Evolutionary conservation across 306 rosid genomes (phyloP).

Genomic region (Rosa persica): DNA sequence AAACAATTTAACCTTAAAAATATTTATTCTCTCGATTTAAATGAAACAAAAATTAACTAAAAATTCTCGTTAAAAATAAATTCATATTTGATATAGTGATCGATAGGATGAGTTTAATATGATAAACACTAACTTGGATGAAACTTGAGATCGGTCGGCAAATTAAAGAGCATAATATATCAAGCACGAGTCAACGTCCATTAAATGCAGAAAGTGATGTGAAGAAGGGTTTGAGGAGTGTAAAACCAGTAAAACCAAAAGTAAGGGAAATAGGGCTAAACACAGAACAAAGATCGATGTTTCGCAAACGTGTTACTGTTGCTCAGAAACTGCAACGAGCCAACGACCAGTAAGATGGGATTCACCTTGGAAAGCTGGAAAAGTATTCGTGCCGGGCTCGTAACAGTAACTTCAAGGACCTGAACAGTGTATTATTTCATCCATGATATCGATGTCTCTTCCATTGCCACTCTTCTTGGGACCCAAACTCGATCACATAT

Average conservation of each 20-base stretch:
- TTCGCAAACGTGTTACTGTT: constrained; percentile 18
- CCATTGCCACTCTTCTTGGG: constrained; percentile 25
- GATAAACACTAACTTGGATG: neutral
- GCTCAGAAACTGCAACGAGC: constrained; percentile 22
- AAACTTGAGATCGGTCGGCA: neutral
- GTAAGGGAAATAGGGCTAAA: neutral
- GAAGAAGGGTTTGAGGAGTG: constrained; percentile 11
- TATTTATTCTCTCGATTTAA: too few relatives aligned
- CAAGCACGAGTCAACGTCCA: constrained; percentile 10
- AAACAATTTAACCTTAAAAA: too few relatives aligned
- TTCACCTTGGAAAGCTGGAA: constrained; percentile 8
- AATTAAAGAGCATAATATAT: neutral
- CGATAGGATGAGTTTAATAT: neutral
- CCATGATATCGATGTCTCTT: constrained; percentile 32
- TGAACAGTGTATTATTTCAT: constrained; percentile 19
- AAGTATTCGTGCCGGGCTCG: constrained; percentile 3
- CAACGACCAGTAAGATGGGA: neutral
- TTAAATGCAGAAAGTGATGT: constrained; percentile 3
- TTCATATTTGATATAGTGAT: neutral
- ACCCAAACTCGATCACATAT: constrained; percentile 27
- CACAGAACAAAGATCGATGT: neutral
- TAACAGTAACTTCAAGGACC: constrained; percentile 11
- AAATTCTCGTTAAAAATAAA: too few relatives aligned
- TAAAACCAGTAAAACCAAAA: neutral
- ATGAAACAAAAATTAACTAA: too few relatives aligned